Evolutionary conservation across 148 eudicot species (phyloP), one percentile per base, ranked within the genome.

Genomic region (Spergularia bocconei): DNA sequence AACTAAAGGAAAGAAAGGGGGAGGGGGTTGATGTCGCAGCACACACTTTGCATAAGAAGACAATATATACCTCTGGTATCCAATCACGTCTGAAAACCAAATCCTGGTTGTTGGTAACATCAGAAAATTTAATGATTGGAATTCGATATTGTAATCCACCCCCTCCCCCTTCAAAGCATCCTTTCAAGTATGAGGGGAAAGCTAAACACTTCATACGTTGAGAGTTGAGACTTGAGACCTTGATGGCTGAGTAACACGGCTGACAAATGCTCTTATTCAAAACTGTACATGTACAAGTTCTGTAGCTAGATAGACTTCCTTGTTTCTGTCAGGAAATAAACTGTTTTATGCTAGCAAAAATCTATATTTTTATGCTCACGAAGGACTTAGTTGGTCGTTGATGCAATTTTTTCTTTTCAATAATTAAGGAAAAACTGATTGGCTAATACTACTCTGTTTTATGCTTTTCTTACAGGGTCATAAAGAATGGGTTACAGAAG

Each of bases 401-500:
- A 13, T 55, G 64, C 65, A 13, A 11, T 29, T 15, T 15, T 74
- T 6, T 29, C 29, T 72, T 48, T 21, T 59, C 19, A 25, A 20
- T 15, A 9, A 39, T 11, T 14, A 33, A 62, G 66, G 29, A 25
- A 62, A 13, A 14, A 5, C 39, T 62, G 66, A 62, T 62, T 62
- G 13, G 66, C 38, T 20, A 67, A 41, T 54, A 75, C 61, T 55
- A 64, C 33, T 25, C 38, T 75, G 68, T n/a, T 63, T 20, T 65
- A 33, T 80, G 23, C 38, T 51, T 72, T 59, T 73, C 62, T 52
- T 73, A 61, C 81, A 94, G 98, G 98, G 98, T 69, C 98, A 92
- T 83, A 94, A 92, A 84, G 97, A 94, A 80, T 94, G 98, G 98
- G 87, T 92, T 58, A 88, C 97, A 54, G 98, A 94, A 81, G 97